Conservation (phyloP, 2,329 filamentous ascomycete species). For the Hypoxylon sp. region DNA sequence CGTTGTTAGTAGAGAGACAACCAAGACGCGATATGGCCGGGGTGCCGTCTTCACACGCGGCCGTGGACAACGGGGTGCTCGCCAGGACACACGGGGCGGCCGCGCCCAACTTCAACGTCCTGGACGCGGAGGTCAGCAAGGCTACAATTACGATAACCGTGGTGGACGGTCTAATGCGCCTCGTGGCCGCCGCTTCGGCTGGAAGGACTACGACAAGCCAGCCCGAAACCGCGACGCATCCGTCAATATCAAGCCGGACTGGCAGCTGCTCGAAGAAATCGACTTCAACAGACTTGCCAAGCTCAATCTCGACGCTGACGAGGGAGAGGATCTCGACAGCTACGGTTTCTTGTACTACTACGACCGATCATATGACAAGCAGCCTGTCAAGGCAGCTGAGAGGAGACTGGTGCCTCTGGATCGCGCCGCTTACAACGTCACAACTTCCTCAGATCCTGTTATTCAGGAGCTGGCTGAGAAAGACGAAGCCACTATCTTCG, state of each 20-base stretch:
- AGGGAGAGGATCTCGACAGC: slow-evolving; percentile 93
- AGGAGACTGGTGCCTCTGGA: slow-evolving; percentile 90
- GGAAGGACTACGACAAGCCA: slow-evolving; percentile 99
- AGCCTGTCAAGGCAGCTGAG: slow-evolving; percentile 89
- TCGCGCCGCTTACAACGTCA: slow-evolving; percentile 97
- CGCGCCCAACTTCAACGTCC: slow-evolving; percentile 77
- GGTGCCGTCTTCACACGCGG: slow-evolving; percentile 92
- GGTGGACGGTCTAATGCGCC: slow-evolving; percentile 78
- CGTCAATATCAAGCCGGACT: slow-evolving; percentile 95
- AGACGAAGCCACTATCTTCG: slow-evolving; percentile 96
- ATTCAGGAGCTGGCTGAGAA: slow-evolving; percentile 98
- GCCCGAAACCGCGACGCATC: slow-evolving; percentile 95
- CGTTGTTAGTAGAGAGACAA: slow-evolving; percentile 93
- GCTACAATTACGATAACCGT: slow-evolving; percentile 78
- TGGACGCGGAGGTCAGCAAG: slow-evolving; percentile 75
- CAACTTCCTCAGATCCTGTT: slow-evolving; percentile 93
- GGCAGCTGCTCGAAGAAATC: slow-evolving; percentile 97
- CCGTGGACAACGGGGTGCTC: slow-evolving; percentile 83
- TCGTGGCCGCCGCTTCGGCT: slow-evolving; percentile 91
- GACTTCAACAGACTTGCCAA: slow-evolving; percentile 96
- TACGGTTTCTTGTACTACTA: slow-evolving; percentile 99
- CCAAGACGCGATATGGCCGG: slow-evolving; percentile 89
- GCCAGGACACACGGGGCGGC: slow-evolving; percentile 73
- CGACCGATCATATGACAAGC: slow-evolving; percentile 95
- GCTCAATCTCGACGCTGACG: slow-evolving; percentile 94